These are phyloP conservation scores for carrot (Daucus carota) DNA, from an alignment of 129 eudicot genomes.

Conservation along the genomic window DH1_v3.0 NC_030382.2:12358501-12359000, in stretches of 20 bases:
- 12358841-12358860: slow-evolving; percentile 53
- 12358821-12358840: slow-evolving; percentile 81
- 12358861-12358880: slow-evolving; percentile 76
- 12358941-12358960: slow-evolving; percentile 37
- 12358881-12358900: slow-evolving; percentile 58
- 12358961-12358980: slow-evolving; percentile 64
- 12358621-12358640: background rate
- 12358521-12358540: background rate
- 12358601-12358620: background rate
- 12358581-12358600: background rate
- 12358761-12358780: slow-evolving; percentile 62
- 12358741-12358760: slow-evolving; percentile 1
- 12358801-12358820: slow-evolving; percentile 76
- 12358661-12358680: background rate
- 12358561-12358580: background rate
- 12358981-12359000: slow-evolving; percentile 63
- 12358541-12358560: background rate
- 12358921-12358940: slow-evolving; percentile 33
- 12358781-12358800: slow-evolving; percentile 73
- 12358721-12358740: background rate
- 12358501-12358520: background rate
- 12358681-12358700: background rate
- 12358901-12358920: slow-evolving; percentile 35
- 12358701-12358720: background rate
- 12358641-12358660: background rate